Percentiles rank a stretch among this genome's conserved stretches.
Evolutionary conservation across 2,329 filamentous ascomycete genomes (phyloP).

Genomic region (Phialemonium atrogriseum): DNA sequence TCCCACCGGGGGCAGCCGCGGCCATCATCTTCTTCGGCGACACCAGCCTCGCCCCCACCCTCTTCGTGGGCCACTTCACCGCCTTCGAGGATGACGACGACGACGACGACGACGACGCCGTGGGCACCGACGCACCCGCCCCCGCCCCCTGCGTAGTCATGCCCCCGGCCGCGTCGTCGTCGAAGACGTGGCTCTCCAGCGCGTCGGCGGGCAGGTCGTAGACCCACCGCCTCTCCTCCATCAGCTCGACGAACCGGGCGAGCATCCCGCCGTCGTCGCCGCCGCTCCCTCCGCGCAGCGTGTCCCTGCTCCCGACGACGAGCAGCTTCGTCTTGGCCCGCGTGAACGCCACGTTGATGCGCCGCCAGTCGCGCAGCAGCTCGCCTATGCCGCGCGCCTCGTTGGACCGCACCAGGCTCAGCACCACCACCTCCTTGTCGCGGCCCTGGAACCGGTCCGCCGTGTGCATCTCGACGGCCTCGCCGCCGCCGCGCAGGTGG

Average conservation of each 20-base stretch:
- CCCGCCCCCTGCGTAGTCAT: conserved; percentile 7
- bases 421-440: conserved; percentile 86
- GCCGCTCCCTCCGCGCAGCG: conserved; percentile 51
- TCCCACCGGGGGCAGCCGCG: conserved; percentile 16
- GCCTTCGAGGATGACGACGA: too few species aligned
- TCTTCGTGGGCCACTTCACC: neutral
- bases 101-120: too few species aligned
- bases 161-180: conserved; percentile 35
- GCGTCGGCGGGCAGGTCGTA: conserved; percentile 61
- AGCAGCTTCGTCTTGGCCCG: conserved; percentile 86
- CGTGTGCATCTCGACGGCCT: conserved; percentile 84
- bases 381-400: conserved; percentile 79
- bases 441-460: conserved; percentile 95
- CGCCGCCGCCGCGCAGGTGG: conserved; percentile 47
- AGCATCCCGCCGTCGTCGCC: conserved; percentile 69
- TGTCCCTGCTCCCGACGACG: conserved; percentile 74
- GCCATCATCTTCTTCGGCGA: conserved; percentile 3
- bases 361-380: conserved; percentile 78
- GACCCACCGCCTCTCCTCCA: conserved; percentile 72
- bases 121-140: conserved; percentile 10
- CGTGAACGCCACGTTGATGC: conserved; percentile 94
- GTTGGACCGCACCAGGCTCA: conserved; percentile 84
- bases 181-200: conserved; percentile 60
- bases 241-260: conserved; percentile 64
- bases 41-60: conserved; percentile 7